These are phyloP conservation scores for Lanmaoa rubissima DNA, from an alignment of 768 basidiomycete species.

Conservation along the genomic window DNA sequence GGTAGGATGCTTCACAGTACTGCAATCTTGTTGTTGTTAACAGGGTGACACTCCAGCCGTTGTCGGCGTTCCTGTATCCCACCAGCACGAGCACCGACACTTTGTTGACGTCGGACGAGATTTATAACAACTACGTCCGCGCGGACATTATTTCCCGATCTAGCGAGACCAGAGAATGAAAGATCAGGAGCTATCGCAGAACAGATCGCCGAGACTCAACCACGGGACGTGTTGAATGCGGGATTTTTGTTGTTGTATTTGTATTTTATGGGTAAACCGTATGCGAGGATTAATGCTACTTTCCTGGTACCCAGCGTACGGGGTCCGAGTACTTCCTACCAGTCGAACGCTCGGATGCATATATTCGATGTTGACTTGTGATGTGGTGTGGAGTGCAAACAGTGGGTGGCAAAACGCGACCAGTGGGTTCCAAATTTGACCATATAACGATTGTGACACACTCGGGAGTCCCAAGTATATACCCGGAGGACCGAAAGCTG, in stretches of 20 bases:
- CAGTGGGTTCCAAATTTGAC: background rate
- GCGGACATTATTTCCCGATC: slow-evolving; percentile 43
- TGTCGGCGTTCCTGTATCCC: slow-evolving; percentile 65
- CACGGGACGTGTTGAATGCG: background rate
- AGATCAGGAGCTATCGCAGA: background rate
- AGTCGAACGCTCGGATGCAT: background rate
- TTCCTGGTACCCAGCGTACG: background rate
- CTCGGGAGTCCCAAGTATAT: too few relatives aligned
- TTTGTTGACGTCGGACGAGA: slow-evolving; percentile 63
- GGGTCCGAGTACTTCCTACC: background rate
- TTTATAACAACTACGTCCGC: slow-evolving; percentile 72
- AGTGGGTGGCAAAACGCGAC: background rate
- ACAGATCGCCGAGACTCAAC: background rate
- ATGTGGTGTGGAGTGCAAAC: background rate
- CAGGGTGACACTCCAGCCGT: slow-evolving; percentile 35
- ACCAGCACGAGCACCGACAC: slow-evolving; percentile 57
- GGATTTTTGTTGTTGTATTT: background rate
- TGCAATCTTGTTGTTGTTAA: background rate
- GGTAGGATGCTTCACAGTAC: slow-evolving; percentile 27
- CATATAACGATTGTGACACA: too few relatives aligned
- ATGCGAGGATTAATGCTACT: background rate
- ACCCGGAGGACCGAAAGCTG: too few relatives aligned
- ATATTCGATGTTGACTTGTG: background rate
- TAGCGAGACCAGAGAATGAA: slow-evolving; percentile 14
- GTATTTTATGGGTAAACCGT: background rate